Evolutionary conservation across 768 basidiomycete genomes (phyloP), one percentile per base, ranked within the genome.

Genomic region (Hygrophoropsis aurantiaca): DNA sequence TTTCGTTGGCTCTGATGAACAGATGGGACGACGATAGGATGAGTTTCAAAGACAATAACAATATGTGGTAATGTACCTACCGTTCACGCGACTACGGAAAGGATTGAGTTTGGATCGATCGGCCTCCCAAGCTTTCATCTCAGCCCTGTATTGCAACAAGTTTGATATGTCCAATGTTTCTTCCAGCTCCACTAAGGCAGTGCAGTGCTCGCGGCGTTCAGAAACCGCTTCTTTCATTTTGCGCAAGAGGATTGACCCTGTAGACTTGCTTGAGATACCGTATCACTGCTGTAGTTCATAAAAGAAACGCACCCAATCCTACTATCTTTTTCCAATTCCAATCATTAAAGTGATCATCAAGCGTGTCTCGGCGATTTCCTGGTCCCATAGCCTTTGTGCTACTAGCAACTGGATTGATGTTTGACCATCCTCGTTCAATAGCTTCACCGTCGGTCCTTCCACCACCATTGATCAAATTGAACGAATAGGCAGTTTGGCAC

Each of bases 381-480:
- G 60, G 59, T 0, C 60, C 68, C 68, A 71, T 73, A 44, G 70
- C 69, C 4, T 54, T 42, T 3, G 64, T 64, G 50, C 66, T 68
- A 0, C 58, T 37, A 0, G 62, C 64, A 1, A 62, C 48, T 0
- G 52, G 47, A 49, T 71, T 69, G 19, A 58, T 58, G 16, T 55
- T 45, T 0, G 69, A 47, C 74, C 74, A 75, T 0, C 41, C 49
- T 2, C 53, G 54, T 41, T 76, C 72, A 2, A 71, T 54, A 62
- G 57, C 65, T 43, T 74, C 68, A 0, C 71, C 68, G 52, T 71
- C 69, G 0, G 56, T 60, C 2, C 60, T 55, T 3, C 64, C 67
- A 15, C 53, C 53, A 7, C 67, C 60, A 1, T 46, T 24, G 19
- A 49, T 42, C 42, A 63, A 62, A 26, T 59, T 64, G 15, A 72